These are phyloP conservation scores for Neocallimastix lanati DNA, from an alignment of 192 early-diverging fungal species.

Conservation along the genomic window DNA sequence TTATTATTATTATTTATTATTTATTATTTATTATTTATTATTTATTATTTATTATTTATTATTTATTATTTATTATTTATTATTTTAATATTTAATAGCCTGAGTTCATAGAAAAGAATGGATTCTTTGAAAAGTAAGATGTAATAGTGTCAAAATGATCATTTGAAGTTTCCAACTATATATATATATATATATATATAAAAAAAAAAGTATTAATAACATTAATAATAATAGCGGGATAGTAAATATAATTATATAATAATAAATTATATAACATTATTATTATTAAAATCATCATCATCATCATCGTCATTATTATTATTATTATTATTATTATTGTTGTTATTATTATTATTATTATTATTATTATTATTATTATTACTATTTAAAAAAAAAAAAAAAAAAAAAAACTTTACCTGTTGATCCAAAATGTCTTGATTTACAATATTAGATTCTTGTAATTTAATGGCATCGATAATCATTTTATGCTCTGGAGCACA, in stretches of 20 bases:
- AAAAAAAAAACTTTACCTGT: constrained; percentile 22
- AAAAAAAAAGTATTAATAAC: background rate
- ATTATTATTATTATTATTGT: too few species aligned
- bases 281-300: too few species aligned
- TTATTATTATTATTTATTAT: too few species aligned
- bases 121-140: constrained; percentile 78
- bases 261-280: too few species aligned
- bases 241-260: too few species aligned
- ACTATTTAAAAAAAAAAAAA: background rate
- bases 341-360: too few species aligned
- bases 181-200: too few species aligned
- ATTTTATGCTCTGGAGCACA: constrained; percentile 70
- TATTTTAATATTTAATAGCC: too few species aligned
- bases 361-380: background rate
- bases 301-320: too few species aligned
- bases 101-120: constrained; percentile 16
- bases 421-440: constrained; percentile 65
- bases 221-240: background rate
- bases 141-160: constrained; percentile 79
- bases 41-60: too few species aligned
- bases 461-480: constrained; percentile 57
- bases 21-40: too few species aligned
- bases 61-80: too few species aligned
- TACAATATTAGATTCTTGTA: constrained; percentile 56
- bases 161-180: constrained; percentile 45